phyloP scores from a whole-genome alignment of 2,329 filamentous ascomycete species.

The Geosmithia morbida region DNA sequence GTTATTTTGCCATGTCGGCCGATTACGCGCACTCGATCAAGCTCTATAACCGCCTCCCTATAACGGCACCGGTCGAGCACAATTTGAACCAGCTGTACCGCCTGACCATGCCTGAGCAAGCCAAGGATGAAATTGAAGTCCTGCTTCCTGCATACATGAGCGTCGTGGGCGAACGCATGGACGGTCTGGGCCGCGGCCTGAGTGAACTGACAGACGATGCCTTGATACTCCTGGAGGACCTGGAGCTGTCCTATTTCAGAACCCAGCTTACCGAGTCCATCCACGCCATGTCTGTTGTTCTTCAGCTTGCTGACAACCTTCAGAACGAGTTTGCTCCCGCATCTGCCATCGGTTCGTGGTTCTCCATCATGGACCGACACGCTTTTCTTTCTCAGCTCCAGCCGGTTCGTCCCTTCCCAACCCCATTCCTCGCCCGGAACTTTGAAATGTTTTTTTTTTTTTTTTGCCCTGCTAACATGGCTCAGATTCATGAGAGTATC shows the following conservation, averaged over 20 bases:
- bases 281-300: conserved; percentile 59
- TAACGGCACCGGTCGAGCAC: conserved; percentile 11
- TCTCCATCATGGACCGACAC: conserved; percentile 53
- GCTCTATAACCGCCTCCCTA: conserved; percentile 23
- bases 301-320: conserved; percentile 53
- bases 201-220: conserved; percentile 33
- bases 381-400: conserved; percentile 54
- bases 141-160: conserved; percentile 33
- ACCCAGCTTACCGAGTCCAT: conserved; percentile 55
- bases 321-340: conserved; percentile 39
- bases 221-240: conserved; percentile 32
- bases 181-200: conserved; percentile 32
- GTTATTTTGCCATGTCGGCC: conserved; percentile 49
- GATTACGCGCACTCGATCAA: conserved; percentile 38
- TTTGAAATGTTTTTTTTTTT: not conserved
- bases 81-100: conserved; percentile 15
- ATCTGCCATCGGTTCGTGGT: conserved; percentile 54
- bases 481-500: conserved; percentile 22
- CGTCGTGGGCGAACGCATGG: conserved; percentile 31
- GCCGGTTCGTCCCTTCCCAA: conserved; percentile 11
- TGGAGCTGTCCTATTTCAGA: conserved; percentile 44
- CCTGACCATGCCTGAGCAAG: conserved; percentile 10
- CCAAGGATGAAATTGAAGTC: conserved; percentile 23
- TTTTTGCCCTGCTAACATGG: conserved; percentile 7
- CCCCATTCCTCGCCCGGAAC: conserved; percentile 1